Evolutionary conservation across 352 stramenopile species (phyloP), one percentile per base, ranked within the genome.

Genomic region (Discostella stelligera): DNA sequence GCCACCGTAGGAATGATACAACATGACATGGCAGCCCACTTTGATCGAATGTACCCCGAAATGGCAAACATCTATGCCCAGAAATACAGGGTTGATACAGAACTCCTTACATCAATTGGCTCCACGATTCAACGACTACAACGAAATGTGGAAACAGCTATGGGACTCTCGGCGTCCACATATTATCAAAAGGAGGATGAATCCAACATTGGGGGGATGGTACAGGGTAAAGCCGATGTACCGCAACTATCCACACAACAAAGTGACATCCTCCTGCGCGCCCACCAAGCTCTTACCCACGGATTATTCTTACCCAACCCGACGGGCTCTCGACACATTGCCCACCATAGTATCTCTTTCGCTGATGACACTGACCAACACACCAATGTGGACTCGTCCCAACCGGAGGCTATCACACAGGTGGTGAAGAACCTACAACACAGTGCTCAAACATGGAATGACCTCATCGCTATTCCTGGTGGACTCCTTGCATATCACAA

Each of bases 301-400:
- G 58, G 59, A 21, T 13, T 72, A 5, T 3, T 48, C 7, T 14
- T 80, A 9, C 5, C 3, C 0, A 54, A 32, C 25, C 27, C 18
- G 0, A 21, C 3, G 1, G 20, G 14, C 10, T 13, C 46, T 4
- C 0, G 21, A 48, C 3, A 2, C 11, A 73, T 82, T 13, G 14
- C 11, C 0, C 32, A 71, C 10, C n/a, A 60, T 13, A 82, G 66
- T 41, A 64, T 66, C 39, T 39, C 41, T 39, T 82, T 72, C 37
- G 50, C 61, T 2, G 62, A 79, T 25, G 62, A 79, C 21, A 77
- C 16, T 10, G 69, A 77, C 5, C 16, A 55, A 55, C 20, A 55
- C 16, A 20, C n/a, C 1, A 16, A 18, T 21, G 49, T 6, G 5
- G 16, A 55, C 25, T 11, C 20, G 6, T 32, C 27, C 2, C 2